Conservation (phyloP, 2,329 filamentous ascomycete genomes). For the Hypoxylon sp. region DNA sequence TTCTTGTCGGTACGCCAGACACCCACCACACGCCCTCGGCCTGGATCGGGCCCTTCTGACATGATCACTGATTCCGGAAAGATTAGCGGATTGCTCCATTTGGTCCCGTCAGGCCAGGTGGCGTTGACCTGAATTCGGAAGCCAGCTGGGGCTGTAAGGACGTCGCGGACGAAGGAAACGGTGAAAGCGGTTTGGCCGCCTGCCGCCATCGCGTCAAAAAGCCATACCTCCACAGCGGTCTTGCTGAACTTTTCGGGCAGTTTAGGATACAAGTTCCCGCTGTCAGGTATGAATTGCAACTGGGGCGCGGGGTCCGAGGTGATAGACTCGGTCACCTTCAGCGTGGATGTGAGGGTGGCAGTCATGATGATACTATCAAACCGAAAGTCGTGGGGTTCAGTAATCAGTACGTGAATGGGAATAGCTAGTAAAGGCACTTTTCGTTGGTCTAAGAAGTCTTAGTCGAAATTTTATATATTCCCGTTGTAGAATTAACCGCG, state of each 20-base stretch:
- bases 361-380: background rate
- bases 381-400: background rate
- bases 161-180: background rate
- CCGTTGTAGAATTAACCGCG: background rate
- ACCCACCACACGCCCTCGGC: background rate
- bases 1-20: background rate
- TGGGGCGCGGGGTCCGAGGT: background rate
- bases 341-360: background rate
- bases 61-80: background rate
- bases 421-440: background rate
- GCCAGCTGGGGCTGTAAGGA: background rate
- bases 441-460: background rate
- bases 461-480: background rate
- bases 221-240: background rate
- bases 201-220: background rate
- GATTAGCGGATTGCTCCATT: background rate
- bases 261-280: background rate
- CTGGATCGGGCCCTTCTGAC: background rate
- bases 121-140: background rate
- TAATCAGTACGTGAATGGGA: background rate
- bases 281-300: background rate
- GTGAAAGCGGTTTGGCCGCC: background rate
- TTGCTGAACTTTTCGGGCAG: background rate
- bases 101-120: background rate
- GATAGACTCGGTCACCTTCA: background rate